Conservation (phyloP, 2,329 filamentous ascomycete species). For the Incumbomyces lentus region DNA sequence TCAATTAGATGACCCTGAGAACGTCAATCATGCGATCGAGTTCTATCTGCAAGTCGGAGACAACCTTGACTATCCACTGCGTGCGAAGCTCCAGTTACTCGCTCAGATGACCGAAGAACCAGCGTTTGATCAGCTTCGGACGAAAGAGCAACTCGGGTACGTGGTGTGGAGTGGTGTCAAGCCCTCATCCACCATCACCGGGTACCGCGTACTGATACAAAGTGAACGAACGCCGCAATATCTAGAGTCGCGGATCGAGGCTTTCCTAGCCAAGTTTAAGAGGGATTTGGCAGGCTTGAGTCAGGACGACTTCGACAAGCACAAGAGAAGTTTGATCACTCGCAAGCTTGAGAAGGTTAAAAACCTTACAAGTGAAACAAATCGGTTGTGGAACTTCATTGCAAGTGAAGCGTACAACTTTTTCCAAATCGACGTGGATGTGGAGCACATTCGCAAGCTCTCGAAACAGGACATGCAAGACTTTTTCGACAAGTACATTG, state of each 20-base stretch:
- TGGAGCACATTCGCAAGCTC: conserved; percentile 59
- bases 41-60: conserved; percentile 64
- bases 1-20: conserved; percentile 71
- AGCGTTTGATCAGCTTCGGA: conserved; percentile 85
- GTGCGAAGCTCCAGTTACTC: conserved; percentile 69
- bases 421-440: conserved; percentile 68
- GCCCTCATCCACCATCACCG: conserved; percentile 64
- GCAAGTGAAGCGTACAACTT: conserved; percentile 83
- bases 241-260: conserved; percentile 76
- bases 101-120: conserved; percentile 89
- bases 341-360: conserved; percentile 84
- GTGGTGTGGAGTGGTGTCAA: conserved; percentile 79
- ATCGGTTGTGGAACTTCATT: conserved; percentile 76
- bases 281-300: conserved; percentile 63
- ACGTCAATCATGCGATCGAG: conserved; percentile 79
- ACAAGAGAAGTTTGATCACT: conserved; percentile 81
- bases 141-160: conserved; percentile 91
- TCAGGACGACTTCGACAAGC: conserved; percentile 73
- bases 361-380: conserved; percentile 77
- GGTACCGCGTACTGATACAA: conserved; percentile 84
- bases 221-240: conserved; percentile 79
- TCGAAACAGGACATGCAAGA: conserved; percentile 69
- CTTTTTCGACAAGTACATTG: conserved; percentile 69
- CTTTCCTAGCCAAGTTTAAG: conserved; percentile 62
- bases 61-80: conserved; percentile 55